Evolutionary conservation across 2,329 filamentous ascomycete species (phyloP).

Genomic region (Sporothrix sp.): DNA sequence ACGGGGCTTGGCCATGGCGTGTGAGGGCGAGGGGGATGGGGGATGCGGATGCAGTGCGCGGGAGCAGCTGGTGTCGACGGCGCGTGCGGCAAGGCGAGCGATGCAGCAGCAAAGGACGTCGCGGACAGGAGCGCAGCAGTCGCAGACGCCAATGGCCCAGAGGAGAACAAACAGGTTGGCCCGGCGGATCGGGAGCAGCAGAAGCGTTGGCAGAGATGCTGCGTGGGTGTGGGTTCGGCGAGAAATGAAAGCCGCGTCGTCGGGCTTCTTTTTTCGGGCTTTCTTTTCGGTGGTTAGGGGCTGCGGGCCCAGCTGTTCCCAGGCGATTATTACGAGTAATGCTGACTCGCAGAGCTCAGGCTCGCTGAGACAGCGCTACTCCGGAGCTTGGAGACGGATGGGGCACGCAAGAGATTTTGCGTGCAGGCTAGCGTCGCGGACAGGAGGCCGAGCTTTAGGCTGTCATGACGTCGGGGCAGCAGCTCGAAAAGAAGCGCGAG

Average conservation of each 20-base stretch:
- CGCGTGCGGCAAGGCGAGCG: not conserved
- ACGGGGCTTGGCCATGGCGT: constrained; percentile 28
- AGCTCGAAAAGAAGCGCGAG: too few species aligned
- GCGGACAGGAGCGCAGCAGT: not conserved
- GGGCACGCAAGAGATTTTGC: too few species aligned
- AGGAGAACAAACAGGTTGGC: not conserved
- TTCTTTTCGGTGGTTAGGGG: not conserved
- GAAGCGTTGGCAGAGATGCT: constrained; percentile 3
- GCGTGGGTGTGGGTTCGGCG: not conserved
- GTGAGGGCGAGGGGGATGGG: not conserved
- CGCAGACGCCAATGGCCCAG: not conserved
- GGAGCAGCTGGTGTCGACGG: not conserved
- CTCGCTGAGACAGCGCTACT: too few species aligned
- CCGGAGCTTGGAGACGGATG: too few species aligned
- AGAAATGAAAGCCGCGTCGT: constrained; percentile 14
- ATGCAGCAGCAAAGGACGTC: not conserved
- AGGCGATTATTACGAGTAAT: too few species aligned
- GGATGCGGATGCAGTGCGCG: not conserved
- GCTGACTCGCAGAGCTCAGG: too few species aligned
- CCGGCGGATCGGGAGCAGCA: constrained; percentile 1
- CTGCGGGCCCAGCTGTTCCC: too few species aligned
- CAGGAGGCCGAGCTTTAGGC: not conserved
- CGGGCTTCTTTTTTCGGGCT: not conserved
- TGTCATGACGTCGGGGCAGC: constrained; percentile 7
- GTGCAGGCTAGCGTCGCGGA: constrained; percentile 1